Base-by-base conservation (phyloP, 768 basidiomycete species). In the Auriculariales sp. region DNA sequence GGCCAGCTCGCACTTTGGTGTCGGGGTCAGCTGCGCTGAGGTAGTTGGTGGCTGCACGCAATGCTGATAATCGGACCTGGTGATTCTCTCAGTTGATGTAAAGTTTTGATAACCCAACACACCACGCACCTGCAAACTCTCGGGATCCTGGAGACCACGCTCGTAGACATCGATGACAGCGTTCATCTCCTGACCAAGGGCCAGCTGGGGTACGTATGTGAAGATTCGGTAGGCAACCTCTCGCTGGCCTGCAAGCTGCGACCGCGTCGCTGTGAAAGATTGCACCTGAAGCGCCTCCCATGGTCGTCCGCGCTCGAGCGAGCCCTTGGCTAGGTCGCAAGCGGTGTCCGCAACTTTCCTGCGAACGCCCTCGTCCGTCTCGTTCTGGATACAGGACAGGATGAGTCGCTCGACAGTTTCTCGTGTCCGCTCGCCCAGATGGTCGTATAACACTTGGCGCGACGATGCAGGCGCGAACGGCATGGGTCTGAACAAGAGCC, bases 281-380 rank as follows among this genome's bases (percentile, higher is more conserved):
- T 81, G 81, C 0, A 74, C 75, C 58, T 88, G 86, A 1, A 89
- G 67, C 2, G 80, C 81, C 58, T 86, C 84, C 86, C 86, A 90
- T 2, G 84, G 85, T 7, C 83, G 64, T 1, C 86, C 87, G 2
- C 84, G 72, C 14, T 63, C 60, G 81, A 89, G 85, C 10, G 76
- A 75, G 51, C 83, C 76, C 49, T 81, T 81, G 4, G 86, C 81
- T 27, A 89, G 65, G 56, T 89, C 87, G 52, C 76, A 78, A 22
- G 83, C 71, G 2, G 85, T 83, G 57, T 89, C 85, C 12, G 83
- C 81, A 2, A 77, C 70, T 62, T 83, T 85, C 15, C 75, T 71
- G 14, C 84, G 69, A 11, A 87, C 83, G n/a, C 67, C 62, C 14
- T 69, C 58, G 3, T 71, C 62, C 0, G 69, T 69, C 56, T 89